phyloP scores from a whole-genome alignment of 495 filamentous ascomycete species.

The Penicillium herquei region DNA sequence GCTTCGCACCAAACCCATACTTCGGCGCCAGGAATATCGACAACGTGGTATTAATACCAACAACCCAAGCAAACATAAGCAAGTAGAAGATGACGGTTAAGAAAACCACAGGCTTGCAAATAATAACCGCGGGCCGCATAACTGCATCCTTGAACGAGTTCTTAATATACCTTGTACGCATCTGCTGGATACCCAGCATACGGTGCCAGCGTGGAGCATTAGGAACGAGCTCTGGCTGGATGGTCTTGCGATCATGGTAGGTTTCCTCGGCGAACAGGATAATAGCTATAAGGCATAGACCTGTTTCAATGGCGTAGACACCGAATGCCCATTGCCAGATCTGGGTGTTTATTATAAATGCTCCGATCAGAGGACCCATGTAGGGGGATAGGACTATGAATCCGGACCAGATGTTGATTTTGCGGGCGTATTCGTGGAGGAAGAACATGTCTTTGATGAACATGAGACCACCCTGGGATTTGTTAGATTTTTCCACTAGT shows the following conservation, averaged over 20 bases:
- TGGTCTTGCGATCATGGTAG: slow-evolving; percentile 46
- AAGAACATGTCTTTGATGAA: slow-evolving; percentile 67
- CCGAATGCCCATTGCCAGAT: slow-evolving; percentile 55
- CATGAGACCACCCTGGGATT: slow-evolving; percentile 51
- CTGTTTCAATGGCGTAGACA: slow-evolving; percentile 51
- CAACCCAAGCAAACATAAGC: slow-evolving; percentile 59
- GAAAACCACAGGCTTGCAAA: slow-evolving; percentile 52
- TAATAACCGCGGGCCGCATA: slow-evolving; percentile 42
- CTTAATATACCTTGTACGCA: slow-evolving; percentile 21
- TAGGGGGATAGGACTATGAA: slow-evolving; percentile 55
- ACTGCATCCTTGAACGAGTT: slow-evolving; percentile 46
- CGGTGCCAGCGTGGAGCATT: slow-evolving; percentile 40
- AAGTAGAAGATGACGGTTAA: slow-evolving; percentile 53
- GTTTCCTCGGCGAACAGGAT: slow-evolving; percentile 58
- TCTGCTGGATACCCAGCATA: slow-evolving; percentile 49
- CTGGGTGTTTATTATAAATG: slow-evolving; percentile 49
- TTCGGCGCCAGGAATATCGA: slow-evolving; percentile 51
- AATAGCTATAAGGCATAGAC: slow-evolving; percentile 42
- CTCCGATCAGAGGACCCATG: slow-evolving; percentile 57
- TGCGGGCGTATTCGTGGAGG: slow-evolving; percentile 60
- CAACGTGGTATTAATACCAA: slow-evolving; percentile 62
- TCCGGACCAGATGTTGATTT: slow-evolving; percentile 49
- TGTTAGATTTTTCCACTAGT: background rate
- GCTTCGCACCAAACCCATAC: slow-evolving; percentile 54
- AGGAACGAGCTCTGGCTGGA: slow-evolving; percentile 32